Percentiles rank a stretch among this genome's conserved stretches.
Conservation (phyloP, 768 basidiomycete species). For the Cyclocybe cylindracea region DNA sequence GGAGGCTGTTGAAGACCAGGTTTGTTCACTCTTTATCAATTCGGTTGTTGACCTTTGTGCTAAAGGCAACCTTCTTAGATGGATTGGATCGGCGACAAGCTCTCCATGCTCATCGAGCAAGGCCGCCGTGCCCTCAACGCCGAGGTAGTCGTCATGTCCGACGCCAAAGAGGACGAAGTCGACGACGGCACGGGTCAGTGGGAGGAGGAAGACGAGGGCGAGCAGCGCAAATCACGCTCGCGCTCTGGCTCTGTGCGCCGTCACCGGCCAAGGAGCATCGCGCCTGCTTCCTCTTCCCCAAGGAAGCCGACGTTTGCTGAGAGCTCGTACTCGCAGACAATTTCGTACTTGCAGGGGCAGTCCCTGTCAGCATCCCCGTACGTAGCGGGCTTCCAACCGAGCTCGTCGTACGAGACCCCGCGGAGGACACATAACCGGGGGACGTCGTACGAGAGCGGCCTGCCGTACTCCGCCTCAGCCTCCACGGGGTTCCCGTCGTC, state of each 20-base stretch:
- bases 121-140: constrained; percentile 74
- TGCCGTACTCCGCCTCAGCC: constrained; percentile 1
- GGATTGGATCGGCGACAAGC: constrained; percentile 80
- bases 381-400: constrained; percentile 1
- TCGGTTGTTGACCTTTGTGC: background rate
- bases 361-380: constrained; percentile 21
- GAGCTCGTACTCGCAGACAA: constrained; percentile 10
- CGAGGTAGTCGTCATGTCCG: constrained; percentile 81
- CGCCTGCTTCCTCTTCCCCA: constrained; percentile 24
- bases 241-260: constrained; percentile 25
- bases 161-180: constrained; percentile 70
- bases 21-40: constrained; percentile 19
- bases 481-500: background rate
- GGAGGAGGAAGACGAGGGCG: constrained; percentile 61
- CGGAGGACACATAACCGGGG: constrained; percentile 16
- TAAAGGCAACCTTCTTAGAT: constrained; percentile 45
- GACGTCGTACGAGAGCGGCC: constrained; percentile 19
- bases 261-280: constrained; percentile 20
- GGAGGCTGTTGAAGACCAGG: constrained; percentile 48
- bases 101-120: constrained; percentile 71
- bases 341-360: constrained; percentile 2
- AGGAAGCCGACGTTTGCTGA: constrained; percentile 27
- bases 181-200: constrained; percentile 77
- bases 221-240: constrained; percentile 19
- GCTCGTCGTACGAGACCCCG: constrained; percentile 15